Evolutionary conservation across 345 rosid species (phyloP).

Genomic region (Eucalyptus marginata): DNA sequence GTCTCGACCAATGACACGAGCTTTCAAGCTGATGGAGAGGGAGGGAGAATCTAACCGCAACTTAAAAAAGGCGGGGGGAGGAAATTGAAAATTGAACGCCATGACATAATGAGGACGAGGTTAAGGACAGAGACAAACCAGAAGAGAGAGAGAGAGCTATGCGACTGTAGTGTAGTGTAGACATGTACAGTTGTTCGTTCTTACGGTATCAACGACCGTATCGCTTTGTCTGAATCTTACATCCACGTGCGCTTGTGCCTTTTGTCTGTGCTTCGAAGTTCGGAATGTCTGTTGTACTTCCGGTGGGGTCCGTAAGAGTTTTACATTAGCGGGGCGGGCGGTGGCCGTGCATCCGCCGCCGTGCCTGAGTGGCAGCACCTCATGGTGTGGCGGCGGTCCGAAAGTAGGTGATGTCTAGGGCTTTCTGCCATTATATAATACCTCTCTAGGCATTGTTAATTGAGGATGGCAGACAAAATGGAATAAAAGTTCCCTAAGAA

Average conservation of each 20-base stretch:
- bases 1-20: background rate
- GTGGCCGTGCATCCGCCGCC: background rate
- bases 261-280: background rate
- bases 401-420: background rate
- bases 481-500: background rate
- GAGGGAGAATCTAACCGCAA: background rate
- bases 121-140: background rate
- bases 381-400: background rate
- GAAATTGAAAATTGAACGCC: background rate
- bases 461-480: background rate
- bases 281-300: background rate
- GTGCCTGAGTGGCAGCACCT: background rate
- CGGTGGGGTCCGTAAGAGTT: background rate
- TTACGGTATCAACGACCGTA: background rate
- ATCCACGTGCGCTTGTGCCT: background rate
- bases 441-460: background rate
- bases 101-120: background rate
- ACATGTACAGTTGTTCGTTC: background rate
- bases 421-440: background rate
- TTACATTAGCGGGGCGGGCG: background rate
- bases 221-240: background rate
- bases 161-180: background rate
- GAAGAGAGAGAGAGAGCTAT: background rate
- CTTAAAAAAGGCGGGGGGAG: background rate
- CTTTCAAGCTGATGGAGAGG: background rate